Conservation (phyloP, 2,329 filamentous ascomycete species). For the Aspergillus sp. region DNA sequence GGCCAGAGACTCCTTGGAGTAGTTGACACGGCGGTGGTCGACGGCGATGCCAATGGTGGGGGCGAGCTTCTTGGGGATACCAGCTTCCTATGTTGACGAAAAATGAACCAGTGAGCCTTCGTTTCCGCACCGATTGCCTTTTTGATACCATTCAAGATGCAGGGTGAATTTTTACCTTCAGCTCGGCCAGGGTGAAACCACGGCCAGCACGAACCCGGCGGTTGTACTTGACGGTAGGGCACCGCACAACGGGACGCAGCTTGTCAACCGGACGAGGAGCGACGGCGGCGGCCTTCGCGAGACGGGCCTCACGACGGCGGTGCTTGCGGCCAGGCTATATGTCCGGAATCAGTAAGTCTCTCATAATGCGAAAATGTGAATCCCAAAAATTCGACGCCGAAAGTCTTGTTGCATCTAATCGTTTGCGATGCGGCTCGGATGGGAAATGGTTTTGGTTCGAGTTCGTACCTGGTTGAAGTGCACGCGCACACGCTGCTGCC, state of each 20-base stretch:
- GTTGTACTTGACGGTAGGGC: slow-evolving; percentile 99
- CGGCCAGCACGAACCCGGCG: slow-evolving; percentile 92
- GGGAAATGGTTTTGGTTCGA: slow-evolving; percentile 25
- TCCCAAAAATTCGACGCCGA: slow-evolving; percentile 22
- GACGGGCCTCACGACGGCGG: slow-evolving; percentile 84
- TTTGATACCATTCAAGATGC: not conserved
- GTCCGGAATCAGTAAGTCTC: slow-evolving; percentile 11
- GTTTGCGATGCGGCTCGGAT: slow-evolving; percentile 17
- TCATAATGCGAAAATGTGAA: slow-evolving; percentile 27
- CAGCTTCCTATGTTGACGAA: slow-evolving; percentile 69
- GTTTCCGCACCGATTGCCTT: not conserved
- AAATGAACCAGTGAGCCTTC: slow-evolving; percentile 20
- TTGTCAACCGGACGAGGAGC: slow-evolving; percentile 97
- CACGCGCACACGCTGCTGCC: slow-evolving; percentile 97
- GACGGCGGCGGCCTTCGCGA: slow-evolving; percentile 90
- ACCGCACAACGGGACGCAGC: slow-evolving; percentile 93
- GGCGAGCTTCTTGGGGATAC: slow-evolving; percentile 90
- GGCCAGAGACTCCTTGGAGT: slow-evolving; percentile 90
- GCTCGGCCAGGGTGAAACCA: slow-evolving; percentile 95
- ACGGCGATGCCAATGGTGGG: slow-evolving; percentile 96
- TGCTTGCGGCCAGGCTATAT: slow-evolving; percentile 93
- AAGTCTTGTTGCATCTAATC: slow-evolving; percentile 2
- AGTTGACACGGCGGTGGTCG: slow-evolving; percentile 95
- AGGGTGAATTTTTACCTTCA: slow-evolving; percentile 71
- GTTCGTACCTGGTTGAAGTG: slow-evolving; percentile 98